Conservation (phyloP, 768 basidiomycete genomes). For the Hemileccinum impolitum region DNA sequence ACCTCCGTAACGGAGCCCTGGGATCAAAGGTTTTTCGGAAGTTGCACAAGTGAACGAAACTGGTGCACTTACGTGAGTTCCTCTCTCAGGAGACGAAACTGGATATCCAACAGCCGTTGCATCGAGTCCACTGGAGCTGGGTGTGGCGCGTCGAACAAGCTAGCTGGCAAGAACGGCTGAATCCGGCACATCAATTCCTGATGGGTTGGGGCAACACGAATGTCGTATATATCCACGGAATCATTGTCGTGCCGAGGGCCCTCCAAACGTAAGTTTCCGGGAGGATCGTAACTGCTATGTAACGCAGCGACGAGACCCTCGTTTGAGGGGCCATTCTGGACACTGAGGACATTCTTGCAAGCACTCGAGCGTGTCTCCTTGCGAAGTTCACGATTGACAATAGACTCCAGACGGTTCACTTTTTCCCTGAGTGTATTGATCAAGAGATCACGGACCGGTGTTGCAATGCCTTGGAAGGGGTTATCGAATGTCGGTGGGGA, state of each 20-base stretch:
- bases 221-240: constrained; percentile 47
- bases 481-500: constrained; percentile 45
- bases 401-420: constrained; percentile 34
- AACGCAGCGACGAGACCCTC: constrained; percentile 41
- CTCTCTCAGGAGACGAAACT: constrained; percentile 72
- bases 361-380: constrained; percentile 28
- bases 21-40: neutral
- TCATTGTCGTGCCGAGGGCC: constrained; percentile 74
- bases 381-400: constrained; percentile 49
- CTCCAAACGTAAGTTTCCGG: constrained; percentile 45
- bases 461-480: constrained; percentile 31
- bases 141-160: constrained; percentile 58
- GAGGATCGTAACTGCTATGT: constrained; percentile 47
- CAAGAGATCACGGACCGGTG: constrained; percentile 37
- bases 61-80: constrained; percentile 54
- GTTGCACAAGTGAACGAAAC: neutral
- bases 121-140: constrained; percentile 55
- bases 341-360: constrained; percentile 1
- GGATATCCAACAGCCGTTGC: constrained; percentile 65
- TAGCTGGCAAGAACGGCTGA: constrained; percentile 60
- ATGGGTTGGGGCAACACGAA: constrained; percentile 70
- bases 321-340: constrained; percentile 3
- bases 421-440: constrained; percentile 28
- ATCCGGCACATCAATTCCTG: constrained; percentile 51
- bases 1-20: constrained; percentile 52